Evolutionary conservation across 306 rosid genomes (phyloP).

Genomic region (Alnus glutinosa): DNA sequence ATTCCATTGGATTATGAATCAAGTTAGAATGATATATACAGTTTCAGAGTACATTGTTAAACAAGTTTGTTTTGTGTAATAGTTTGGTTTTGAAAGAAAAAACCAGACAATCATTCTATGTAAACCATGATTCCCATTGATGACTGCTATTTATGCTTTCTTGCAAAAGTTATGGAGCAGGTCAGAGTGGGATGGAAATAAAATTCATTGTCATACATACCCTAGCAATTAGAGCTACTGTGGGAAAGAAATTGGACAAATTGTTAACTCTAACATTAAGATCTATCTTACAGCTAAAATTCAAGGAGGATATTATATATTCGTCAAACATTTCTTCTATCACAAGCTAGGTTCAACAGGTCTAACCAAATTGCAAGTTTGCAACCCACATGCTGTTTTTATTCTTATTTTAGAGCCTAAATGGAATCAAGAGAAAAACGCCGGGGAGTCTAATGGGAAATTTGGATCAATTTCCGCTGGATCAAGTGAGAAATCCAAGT

Average conservation of each 20-base stretch:
- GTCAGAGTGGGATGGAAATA: neutral
- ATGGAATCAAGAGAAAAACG: conserved; percentile 39
- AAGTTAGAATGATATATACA: neutral
- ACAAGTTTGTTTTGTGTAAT: neutral
- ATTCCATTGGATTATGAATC: neutral
- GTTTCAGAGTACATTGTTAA: neutral
- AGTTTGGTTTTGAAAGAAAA: neutral
- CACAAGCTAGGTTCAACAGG: conserved; percentile 25
- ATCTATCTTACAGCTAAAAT: neutral
- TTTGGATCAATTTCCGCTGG: conserved; percentile 43
- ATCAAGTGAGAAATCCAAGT: conserved; percentile 61
- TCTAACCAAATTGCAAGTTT: conserved; percentile 9
- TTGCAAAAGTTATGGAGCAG: neutral
- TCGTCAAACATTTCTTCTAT: conserved; percentile 13
- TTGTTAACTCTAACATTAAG: neutral
- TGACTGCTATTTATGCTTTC: neutral
- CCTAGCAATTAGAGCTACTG: neutral
- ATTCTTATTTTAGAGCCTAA: conserved; percentile 1
- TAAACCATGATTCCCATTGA: too few relatives aligned
- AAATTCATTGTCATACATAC: neutral
- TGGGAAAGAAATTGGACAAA: neutral
- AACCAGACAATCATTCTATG: neutral
- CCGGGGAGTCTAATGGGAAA: conserved; percentile 53
- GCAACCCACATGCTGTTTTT: conserved; percentile 17
- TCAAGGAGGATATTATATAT: conserved; percentile 14